Evolutionary conservation across 192 early-diverging fungal species (phyloP), one percentile per base, ranked within the genome.

Genomic region (Radiomyces spectabilis): DNA sequence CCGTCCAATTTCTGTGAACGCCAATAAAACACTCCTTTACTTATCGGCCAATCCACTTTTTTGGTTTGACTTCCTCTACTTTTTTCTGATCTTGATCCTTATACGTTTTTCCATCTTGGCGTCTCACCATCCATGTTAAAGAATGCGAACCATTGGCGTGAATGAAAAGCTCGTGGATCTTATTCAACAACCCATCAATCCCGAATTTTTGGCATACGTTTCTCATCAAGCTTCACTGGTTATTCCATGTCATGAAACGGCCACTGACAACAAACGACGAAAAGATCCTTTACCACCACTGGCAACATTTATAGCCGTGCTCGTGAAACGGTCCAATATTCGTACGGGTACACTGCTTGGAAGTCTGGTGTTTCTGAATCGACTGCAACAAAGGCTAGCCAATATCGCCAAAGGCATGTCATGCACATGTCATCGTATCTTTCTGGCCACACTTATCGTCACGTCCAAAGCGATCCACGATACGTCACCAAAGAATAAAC

Each of bases 401-500:
- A 78, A 76, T 25, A 73, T 84, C 29, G 87, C 87, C 3, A 77
- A 80, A 74, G 87, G 87, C 34, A 86, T 86, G 83, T 73, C 83
- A 37, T 90, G 87, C 62, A 90, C 87, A 1, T 81, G 82, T 37
- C 87, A 90, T 53, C 78, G 87, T 24, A 82, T 90, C 15, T 90
- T 90, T 57, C 60, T 90, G 24, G 85, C 87, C 29, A 78, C 79
- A 7, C 69, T 90, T 10, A 88, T 90, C 41, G 76, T 90, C 9
- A 80, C 85, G 4, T 77, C 84, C 32, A 90, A 90, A 55, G 85
- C 85, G 41, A 64, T 88, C 6, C 87, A 90, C 44, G 88, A 90
- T 41, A 79, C 85, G 15, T 87, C 86, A 19, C 86, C 86, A 21
- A 90, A 85, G 62, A 90, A 90, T 73, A 90, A 87, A 66, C 83